Base-by-base conservation (phyloP, 2,329 filamentous ascomycete species). In the Ceratocystis variospora region DNA sequence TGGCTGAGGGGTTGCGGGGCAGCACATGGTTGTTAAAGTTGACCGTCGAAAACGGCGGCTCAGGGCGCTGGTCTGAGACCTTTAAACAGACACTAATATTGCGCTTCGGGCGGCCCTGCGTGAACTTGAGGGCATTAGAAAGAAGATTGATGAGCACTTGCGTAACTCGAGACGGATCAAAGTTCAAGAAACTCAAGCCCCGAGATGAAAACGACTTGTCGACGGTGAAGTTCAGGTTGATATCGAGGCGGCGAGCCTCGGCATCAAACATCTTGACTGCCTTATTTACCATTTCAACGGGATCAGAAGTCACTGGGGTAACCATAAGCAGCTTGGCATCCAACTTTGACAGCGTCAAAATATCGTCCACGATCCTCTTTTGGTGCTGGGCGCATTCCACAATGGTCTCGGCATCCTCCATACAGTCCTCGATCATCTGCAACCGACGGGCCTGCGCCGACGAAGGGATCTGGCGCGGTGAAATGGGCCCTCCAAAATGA, bases 41-140 rank as follows among this genome's bases (percentile, higher is more conserved):
- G 2, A 88, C 86, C 1, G 76, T 74, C 44, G 79, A 78, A 45
- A 71, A 76, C 62, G 72, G 74, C 65, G 74, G 75, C 25, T 74
- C 74, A 0, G 79, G 79, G 25, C 73, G 73, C 19, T 72, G 71
- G 41, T 70, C 73, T 25, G 75, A 79, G 7, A 77, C 79, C 59
- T 79, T 79, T 61, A 84, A 73, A 41, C 73, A 75, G 1, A 83
- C 76, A 0, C 75, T 75, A 44, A 84, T 80, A 53, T 83, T 82
- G 6, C 85, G 81, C 12, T 78, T 81, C 17, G 79, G 78, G 19
- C 86, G 83, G 0, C 79, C 79, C 45, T 84, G 84, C 0, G 89
- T 93, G 72, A 92, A 93, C 71, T 93, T 93, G 73, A 93, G 86
- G 0, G 88, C 87, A 71, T 93, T 93, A 6, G 88, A 89, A 7